A percentile compares a stretch with the other conserved stretches of the same genome.
These are phyloP conservation scores for Boletellus emodensis DNA, from an alignment of 768 basidiomycete genomes.

Conservation along the genomic window DNA sequence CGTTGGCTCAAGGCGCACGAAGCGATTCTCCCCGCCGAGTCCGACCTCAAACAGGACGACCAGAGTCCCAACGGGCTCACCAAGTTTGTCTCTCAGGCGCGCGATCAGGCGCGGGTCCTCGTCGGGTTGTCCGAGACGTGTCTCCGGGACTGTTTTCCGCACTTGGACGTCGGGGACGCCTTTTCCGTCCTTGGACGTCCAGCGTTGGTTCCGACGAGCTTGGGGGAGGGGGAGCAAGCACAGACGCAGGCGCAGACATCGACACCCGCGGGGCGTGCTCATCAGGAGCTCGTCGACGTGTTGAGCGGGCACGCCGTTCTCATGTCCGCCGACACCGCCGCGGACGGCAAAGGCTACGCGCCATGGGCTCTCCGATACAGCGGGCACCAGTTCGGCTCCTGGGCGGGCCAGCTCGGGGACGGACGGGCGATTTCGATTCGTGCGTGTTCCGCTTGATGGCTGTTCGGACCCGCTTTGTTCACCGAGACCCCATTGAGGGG, in stretches of 20 bases:
- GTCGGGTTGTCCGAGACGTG: constrained; percentile 70
- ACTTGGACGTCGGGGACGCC: constrained; percentile 84
- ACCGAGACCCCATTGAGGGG: no score
- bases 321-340: constrained; percentile 36
- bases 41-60: neutral
- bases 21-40: constrained; percentile 35
- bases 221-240: constrained; percentile 26
- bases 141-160: constrained; percentile 73
- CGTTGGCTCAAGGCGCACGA: constrained; percentile 72
- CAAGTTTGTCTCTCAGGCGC: constrained; percentile 46
- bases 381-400: constrained; percentile 84
- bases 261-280: constrained; percentile 38
- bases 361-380: constrained; percentile 90
- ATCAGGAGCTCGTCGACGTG: constrained; percentile 76
- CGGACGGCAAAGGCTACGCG: constrained; percentile 34
- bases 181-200: constrained; percentile 63
- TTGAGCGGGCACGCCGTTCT: constrained; percentile 74
- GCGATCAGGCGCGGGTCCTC: constrained; percentile 55
- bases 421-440: constrained; percentile 90
- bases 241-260: constrained; percentile 12
- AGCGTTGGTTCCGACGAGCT: constrained; percentile 35
- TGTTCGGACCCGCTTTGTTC: no score
- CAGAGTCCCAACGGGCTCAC: constrained; percentile 28
- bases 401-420: constrained; percentile 95
- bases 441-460: constrained; percentile 29